Evolutionary conservation across 805 yeast species (phyloP).

Genomic region (Metschnikowia aberdeeniae): DNA sequence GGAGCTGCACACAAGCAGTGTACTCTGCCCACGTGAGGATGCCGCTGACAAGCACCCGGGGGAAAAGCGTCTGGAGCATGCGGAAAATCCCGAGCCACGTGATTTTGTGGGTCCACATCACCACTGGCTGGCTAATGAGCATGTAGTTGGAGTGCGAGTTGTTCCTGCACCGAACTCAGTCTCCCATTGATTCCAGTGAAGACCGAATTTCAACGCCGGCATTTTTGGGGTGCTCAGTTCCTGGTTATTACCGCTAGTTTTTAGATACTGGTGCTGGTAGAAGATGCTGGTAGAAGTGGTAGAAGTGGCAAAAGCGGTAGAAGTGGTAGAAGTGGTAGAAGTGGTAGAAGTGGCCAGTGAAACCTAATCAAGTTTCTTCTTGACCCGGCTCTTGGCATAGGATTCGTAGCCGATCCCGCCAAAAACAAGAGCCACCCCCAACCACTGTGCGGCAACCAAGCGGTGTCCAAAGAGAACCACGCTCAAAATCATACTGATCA

Average conservation of each 20-base stretch:
- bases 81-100: slow-evolving; percentile 26
- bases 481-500: slow-evolving; percentile 90
- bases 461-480: slow-evolving; percentile 84
- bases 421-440: slow-evolving; percentile 76
- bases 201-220: too few relatives aligned
- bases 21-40: slow-evolving; percentile 48
- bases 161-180: background rate
- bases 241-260: too few relatives aligned
- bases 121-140: slow-evolving; percentile 14
- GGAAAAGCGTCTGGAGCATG: slow-evolving; percentile 40
- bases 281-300: too few relatives aligned
- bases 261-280: too few relatives aligned
- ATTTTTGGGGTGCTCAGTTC: too few relatives aligned
- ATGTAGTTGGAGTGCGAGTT: slow-evolving; percentile 1
- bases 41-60: slow-evolving; percentile 43
- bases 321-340: too few relatives aligned
- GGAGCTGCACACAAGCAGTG: slow-evolving; percentile 29
- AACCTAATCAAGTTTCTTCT: slow-evolving; percentile 1
- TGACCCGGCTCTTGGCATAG: slow-evolving; percentile 20
- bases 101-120: slow-evolving; percentile 16
- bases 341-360: too few relatives aligned
- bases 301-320: too few relatives aligned
- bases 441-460: slow-evolving; percentile 63
- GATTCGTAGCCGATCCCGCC: slow-evolving; percentile 85
- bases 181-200: too few relatives aligned